These are phyloP conservation scores for Thalassiosira mediterranea DNA, from an alignment of 352 stramenopile genomes.

Conservation along the genomic window DNA sequence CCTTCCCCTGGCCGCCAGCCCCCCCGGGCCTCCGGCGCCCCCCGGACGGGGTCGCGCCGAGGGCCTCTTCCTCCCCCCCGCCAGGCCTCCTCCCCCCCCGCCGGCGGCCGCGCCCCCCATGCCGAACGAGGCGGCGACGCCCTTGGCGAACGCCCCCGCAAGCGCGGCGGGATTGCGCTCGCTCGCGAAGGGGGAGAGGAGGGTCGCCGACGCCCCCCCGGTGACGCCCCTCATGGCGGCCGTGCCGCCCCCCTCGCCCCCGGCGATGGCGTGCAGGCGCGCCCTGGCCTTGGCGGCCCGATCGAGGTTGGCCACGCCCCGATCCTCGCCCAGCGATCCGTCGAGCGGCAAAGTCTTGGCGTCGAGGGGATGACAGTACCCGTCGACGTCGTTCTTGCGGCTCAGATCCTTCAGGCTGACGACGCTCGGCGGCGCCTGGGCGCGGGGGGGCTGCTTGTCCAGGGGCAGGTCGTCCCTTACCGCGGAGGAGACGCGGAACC, in stretches of 20 bases:
- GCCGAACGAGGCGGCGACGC: slow-evolving; percentile 32
- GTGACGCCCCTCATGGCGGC: slow-evolving; percentile 24
- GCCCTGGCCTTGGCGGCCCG: slow-evolving; percentile 64
- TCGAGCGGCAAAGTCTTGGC: slow-evolving; percentile 68
- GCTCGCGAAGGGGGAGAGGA: slow-evolving; percentile 64
- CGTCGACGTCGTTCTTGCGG: slow-evolving; percentile 77
- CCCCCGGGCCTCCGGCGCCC: slow-evolving; percentile 17
- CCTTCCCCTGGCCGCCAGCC: slow-evolving; percentile 1
- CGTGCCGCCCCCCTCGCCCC: slow-evolving; percentile 32
- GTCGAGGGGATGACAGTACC: slow-evolving; percentile 68
- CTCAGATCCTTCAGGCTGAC: slow-evolving; percentile 63
- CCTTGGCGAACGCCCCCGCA: slow-evolving; percentile 60
- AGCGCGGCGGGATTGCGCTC: slow-evolving; percentile 68
- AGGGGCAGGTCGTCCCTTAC: slow-evolving; percentile 62
- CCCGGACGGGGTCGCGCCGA: slow-evolving; percentile 37
- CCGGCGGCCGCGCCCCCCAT: slow-evolving; percentile 14
- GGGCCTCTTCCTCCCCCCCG: slow-evolving; percentile 29
- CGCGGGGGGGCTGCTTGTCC: slow-evolving; percentile 65
- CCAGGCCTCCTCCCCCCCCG: slow-evolving; percentile 3
- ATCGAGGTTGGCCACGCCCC: slow-evolving; percentile 59
- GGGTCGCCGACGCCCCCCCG: slow-evolving; percentile 47
- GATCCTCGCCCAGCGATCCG: slow-evolving; percentile 31
- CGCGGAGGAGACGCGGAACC: slow-evolving; percentile 74
- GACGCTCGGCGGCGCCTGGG: slow-evolving; percentile 70
- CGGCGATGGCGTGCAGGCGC: slow-evolving; percentile 58